Conservation (phyloP, 345 rosid species). For the Dovyalis caffra region DNA sequence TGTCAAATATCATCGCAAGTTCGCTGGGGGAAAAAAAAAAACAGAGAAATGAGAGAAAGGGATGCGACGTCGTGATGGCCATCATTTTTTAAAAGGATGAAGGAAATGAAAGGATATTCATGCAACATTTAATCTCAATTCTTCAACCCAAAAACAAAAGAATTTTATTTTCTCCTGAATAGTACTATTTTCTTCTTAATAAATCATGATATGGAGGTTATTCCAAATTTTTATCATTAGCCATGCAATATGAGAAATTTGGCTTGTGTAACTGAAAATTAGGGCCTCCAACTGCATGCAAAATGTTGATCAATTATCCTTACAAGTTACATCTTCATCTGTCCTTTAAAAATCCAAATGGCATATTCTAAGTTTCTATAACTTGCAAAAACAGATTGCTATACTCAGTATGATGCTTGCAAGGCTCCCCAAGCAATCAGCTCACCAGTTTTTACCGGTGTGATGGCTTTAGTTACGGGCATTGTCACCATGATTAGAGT, state of each 20-base stretch:
- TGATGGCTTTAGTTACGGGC: conserved; percentile 85
- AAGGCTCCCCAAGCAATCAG: conserved; percentile 46
- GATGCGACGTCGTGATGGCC: not conserved
- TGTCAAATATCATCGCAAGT: not conserved
- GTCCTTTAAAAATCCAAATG: not conserved
- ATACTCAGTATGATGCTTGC: conserved; percentile 30
- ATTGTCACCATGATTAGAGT: conserved; percentile 74
- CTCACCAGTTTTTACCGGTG: conserved; percentile 67
- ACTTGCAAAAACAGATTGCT: conserved; percentile 39
- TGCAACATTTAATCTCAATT: too few relatives aligned
- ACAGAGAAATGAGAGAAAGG: too few relatives aligned
- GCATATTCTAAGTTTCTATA: not conserved
- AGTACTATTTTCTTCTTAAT: not conserved
- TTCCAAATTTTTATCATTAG: not conserved
- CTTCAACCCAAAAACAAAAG: too few relatives aligned
- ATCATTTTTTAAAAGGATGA: not conserved
- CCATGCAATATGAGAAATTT: not conserved
- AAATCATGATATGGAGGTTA: not conserved
- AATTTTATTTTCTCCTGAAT: not conserved
- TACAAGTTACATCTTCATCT: not conserved
- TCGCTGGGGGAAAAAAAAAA: too few relatives aligned
- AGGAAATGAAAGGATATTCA: not conserved
- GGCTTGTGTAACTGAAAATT: not conserved
- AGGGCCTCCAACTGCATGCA: not conserved
- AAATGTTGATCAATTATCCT: not conserved